Evolutionary conservation across 805 yeast genomes (phyloP), one percentile per base, ranked within the genome.

Genomic region (Candida gorgasii): DNA sequence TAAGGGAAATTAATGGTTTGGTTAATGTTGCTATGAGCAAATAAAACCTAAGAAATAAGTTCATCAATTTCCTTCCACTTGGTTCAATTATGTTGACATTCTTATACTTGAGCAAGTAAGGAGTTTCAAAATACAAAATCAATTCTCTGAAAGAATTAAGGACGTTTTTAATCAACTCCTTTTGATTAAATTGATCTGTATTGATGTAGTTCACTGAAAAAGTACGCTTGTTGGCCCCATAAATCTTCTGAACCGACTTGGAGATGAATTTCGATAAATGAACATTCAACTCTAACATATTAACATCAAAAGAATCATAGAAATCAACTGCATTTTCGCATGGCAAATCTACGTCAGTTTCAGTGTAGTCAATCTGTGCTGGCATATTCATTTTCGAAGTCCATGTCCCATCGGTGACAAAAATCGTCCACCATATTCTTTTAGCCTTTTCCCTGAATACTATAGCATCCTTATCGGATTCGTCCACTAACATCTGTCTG

Each of bases 401-500:
- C 73, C 73, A 69, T 8, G 62, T 54, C 5, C 63, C 61, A 49
- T 69, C 75, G 27, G 65, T 58, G 9, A 67, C 62, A 43, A 65
- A 69, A 1, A 66, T 58, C 2, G 72, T 57, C 75, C 75, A 69
- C 72, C 73, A 69, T 17, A 69, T 43, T 20, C 73, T 55, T 44
- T 67, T 67, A 6, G 58, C 51, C 39, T 61, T 65, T 36, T 68
- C 73, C 8, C 46, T 39, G 3, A 9, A 8, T 8, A 46, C 34
- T 22, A 31, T 18, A 9, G 27, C 41, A 17, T 40, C 38, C 19
- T 28, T 24, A 34, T 46, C 43, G 20, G 38, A 23, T 7, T 31
- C 30, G 13, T 39, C 40, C 11, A 39, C 34, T 16, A 40, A 46
- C 22, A 50, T 46, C 37, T 63, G 65, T 11, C 75, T 53, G 48